These are phyloP conservation scores for Lantana camara DNA, from an alignment of 257 asterid species.

Conservation along the genomic window DNA sequence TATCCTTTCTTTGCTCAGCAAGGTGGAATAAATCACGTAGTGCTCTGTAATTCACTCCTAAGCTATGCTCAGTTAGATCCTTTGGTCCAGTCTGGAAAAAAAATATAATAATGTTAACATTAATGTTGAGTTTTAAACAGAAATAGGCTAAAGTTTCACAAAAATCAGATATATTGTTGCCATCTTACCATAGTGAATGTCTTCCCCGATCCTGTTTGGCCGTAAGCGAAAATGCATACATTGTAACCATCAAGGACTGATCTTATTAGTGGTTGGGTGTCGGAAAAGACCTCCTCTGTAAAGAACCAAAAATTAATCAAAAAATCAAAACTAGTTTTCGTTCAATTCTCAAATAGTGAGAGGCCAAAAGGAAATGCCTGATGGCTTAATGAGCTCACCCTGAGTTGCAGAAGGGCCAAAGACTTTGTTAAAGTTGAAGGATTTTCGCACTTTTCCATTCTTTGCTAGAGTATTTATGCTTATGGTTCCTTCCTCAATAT, in stretches of 20 bases:
- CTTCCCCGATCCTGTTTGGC: conserved; percentile 97
- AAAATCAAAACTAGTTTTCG: background rate
- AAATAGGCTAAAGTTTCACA: background rate
- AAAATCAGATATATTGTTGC: background rate
- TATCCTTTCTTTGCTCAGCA: conserved; percentile 77
- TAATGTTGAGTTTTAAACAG: conserved; percentile 11
- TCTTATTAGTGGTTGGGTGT: conserved; percentile 80
- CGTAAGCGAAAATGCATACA: conserved; percentile 93
- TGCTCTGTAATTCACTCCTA: conserved; percentile 93
- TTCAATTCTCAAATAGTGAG: background rate
- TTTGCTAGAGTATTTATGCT: conserved; percentile 58
- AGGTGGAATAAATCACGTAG: conserved; percentile 77
- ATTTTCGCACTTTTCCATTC: conserved; percentile 69
- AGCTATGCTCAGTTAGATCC: conserved; percentile 70
- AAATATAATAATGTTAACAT: conserved; percentile 18
- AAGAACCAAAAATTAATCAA: conserved; percentile 15
- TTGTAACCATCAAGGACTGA: conserved; percentile 97
- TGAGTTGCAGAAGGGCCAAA: conserved; percentile 83
- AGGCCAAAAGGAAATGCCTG: conserved; percentile 6
- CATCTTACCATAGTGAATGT: conserved; percentile 82
- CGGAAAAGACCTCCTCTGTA: conserved; percentile 87
- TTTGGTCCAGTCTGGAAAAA: conserved; percentile 82
- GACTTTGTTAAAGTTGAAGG: conserved; percentile 84
- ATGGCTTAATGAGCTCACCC: conserved; percentile 47
- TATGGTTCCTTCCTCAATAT: conserved; percentile 78